These are phyloP conservation scores for Rubroboletus pulcherrimus DNA, from an alignment of 768 basidiomycete species.

Conservation along the genomic window DNA sequence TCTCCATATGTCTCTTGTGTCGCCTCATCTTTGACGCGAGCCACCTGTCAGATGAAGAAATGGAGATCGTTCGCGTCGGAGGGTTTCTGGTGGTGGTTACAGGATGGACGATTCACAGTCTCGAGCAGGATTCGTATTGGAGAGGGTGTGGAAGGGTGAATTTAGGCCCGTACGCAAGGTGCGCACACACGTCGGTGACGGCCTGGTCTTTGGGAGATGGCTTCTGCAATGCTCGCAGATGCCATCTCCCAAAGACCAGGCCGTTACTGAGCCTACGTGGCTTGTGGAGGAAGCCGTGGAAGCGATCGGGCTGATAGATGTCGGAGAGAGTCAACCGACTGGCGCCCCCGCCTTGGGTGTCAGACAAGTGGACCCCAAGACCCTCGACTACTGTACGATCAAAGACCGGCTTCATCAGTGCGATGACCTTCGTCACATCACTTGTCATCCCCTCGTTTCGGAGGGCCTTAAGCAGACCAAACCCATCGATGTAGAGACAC, in stretches of 20 bases:
- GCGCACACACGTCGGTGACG: constrained; percentile 3
- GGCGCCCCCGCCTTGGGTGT: neutral
- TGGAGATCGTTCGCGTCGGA: neutral
- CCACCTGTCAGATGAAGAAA: neutral
- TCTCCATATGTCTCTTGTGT: constrained; percentile 10
- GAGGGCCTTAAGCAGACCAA: constrained; percentile 6
- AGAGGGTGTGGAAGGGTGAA: neutral
- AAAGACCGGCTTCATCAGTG: constrained; percentile 7
- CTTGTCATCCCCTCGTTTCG: constrained; percentile 2
- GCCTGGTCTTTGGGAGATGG: neutral
- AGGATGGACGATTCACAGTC: neutral
- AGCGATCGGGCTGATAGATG: constrained; percentile 2
- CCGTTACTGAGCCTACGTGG: neutral
- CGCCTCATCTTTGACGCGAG: constrained; percentile 12
- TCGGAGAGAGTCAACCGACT: neutral
- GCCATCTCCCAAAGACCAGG: no score
- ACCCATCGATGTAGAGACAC: constrained; percentile 6
- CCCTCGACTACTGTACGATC: constrained; percentile 1
- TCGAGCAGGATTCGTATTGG: neutral
- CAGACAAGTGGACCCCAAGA: neutral
- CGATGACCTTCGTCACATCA: constrained; percentile 5
- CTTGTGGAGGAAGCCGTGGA: constrained; percentile 1
- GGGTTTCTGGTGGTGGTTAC: neutral
- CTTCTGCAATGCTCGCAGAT: no score
- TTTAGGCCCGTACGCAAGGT: constrained; percentile 5